phyloP scores from a whole-genome alignment of 2,329 filamentous ascomycete species.

The Aureobasidium sp. region DNA sequence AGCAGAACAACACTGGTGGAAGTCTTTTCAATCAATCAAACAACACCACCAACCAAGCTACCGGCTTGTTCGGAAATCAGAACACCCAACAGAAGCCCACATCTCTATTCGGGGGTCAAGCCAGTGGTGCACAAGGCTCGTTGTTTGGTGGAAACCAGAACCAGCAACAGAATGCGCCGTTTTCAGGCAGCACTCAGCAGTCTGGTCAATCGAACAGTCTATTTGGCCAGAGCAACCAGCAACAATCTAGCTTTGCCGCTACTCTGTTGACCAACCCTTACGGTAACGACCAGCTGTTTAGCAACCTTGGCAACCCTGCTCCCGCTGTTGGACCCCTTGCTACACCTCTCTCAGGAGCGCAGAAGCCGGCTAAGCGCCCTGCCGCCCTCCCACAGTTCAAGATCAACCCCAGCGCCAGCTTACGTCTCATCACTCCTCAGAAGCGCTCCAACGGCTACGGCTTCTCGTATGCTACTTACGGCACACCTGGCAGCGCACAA shows the following conservation, averaged over 20 bases:
- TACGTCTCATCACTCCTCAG: slow-evolving; percentile 74
- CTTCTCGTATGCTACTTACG: slow-evolving; percentile 88
- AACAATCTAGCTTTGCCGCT: slow-evolving; percentile 56
- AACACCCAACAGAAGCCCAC: slow-evolving; percentile 35
- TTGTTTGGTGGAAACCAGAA: slow-evolving; percentile 33
- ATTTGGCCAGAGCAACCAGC: slow-evolving; percentile 48
- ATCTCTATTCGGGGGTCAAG: too few species aligned
- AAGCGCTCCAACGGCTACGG: slow-evolving; percentile 70
- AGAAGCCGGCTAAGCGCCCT: slow-evolving; percentile 70
- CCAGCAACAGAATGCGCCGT: slow-evolving; percentile 32
- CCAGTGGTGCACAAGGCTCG: slow-evolving; percentile 14
- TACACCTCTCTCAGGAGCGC: slow-evolving; percentile 71
- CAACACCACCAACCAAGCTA: too few species aligned
- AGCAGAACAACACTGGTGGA: slow-evolving; percentile 21
- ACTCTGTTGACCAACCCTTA: slow-evolving; percentile 85
- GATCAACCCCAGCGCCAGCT: slow-evolving; percentile 72
- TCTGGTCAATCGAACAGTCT: slow-evolving; percentile 41
- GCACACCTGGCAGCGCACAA: slow-evolving; percentile 66
- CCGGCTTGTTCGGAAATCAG: slow-evolving; percentile 41
- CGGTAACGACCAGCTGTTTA: slow-evolving; percentile 80
- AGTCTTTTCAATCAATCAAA: slow-evolving; percentile 26
- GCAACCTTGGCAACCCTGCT: slow-evolving; percentile 58
- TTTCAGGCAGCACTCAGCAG: slow-evolving; percentile 36
- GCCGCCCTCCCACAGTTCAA: slow-evolving; percentile 75
- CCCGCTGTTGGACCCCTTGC: slow-evolving; percentile 81